Evolutionary conservation across 495 filamentous ascomycete genomes (phyloP).

Genomic region (Talaromyces stipitatus): DNA sequence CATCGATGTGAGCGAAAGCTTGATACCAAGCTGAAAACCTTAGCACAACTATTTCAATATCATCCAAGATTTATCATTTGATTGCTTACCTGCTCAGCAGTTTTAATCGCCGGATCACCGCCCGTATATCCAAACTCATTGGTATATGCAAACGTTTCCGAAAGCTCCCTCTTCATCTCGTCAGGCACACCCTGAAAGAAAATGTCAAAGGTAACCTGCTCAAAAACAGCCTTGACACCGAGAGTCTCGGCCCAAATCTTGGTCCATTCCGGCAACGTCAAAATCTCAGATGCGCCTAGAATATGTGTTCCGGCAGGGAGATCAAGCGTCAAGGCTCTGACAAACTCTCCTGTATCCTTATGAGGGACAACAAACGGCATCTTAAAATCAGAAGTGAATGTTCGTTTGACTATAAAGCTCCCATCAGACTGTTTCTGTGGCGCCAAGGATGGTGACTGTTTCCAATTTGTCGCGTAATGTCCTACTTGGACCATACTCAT

Average conservation of each 20-base stretch:
- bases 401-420: neutral
- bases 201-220: neutral
- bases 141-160: slow-evolving; percentile 28
- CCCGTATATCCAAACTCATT: slow-evolving; percentile 33
- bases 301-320: slow-evolving; percentile 21
- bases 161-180: neutral
- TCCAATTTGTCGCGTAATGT: slow-evolving; percentile 27
- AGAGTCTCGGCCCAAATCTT: slow-evolving; percentile 12
- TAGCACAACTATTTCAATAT: neutral
- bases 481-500: slow-evolving; percentile 24
- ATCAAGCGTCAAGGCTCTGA: slow-evolving; percentile 18
- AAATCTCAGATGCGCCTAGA: slow-evolving; percentile 17
- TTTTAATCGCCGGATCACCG: slow-evolving; percentile 9
- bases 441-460: slow-evolving; percentile 7
- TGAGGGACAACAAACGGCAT: slow-evolving; percentile 20
- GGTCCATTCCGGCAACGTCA: slow-evolving; percentile 21
- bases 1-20: slow-evolving; percentile 1
- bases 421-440: neutral
- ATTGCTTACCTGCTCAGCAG: neutral
- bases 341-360: slow-evolving; percentile 24
- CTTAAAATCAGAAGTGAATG: neutral
- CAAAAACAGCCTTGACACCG: neutral
- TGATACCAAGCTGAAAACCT: neutral
- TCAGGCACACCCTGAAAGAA: neutral
- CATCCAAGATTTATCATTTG: neutral